Evolutionary conservation across 169 alveolate genomes (phyloP).

Genomic region (Eimeria brunetti): DNA sequence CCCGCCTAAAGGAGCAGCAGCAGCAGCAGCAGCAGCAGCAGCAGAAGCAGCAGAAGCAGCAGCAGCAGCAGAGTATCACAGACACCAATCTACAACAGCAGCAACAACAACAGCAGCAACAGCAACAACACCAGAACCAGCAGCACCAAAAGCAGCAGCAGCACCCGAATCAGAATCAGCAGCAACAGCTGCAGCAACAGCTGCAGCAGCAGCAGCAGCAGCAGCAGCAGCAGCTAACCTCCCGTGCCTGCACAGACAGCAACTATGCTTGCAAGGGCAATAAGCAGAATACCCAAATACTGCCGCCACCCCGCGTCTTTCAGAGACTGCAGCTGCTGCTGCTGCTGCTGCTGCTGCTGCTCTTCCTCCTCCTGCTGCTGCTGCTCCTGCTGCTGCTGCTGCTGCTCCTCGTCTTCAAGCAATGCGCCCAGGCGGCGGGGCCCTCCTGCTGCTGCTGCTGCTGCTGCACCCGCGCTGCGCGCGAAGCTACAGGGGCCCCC

Average conservation of each 20-base stretch:
- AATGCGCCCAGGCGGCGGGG: background rate
- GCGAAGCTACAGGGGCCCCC: background rate
- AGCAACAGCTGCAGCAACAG: background rate
- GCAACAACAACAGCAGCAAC: background rate
- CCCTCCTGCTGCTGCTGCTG: slow-evolving; percentile 20
- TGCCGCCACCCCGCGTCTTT: background rate
- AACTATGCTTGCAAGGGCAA: slow-evolving; percentile 28
- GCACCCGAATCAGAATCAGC: too few relatives aligned
- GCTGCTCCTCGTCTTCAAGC: background rate
- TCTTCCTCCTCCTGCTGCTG: background rate
- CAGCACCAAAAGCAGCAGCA: slow-evolving; percentile 2
- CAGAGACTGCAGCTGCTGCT: background rate
- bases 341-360: background rate
- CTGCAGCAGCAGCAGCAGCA: background rate
- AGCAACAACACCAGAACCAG: background rate
- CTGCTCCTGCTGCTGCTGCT: background rate
- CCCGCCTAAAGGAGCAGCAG: too few relatives aligned
- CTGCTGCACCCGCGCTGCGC: background rate
- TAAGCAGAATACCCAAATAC: slow-evolving; percentile 15
- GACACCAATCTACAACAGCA: background rate
- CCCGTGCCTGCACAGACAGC: slow-evolving; percentile 74
- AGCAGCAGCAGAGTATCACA: background rate
- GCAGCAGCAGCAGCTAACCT: slow-evolving; percentile 50
- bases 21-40: background rate
- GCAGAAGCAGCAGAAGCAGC: background rate